Evolutionary conservation across 257 asterid species (phyloP).

Genomic region (Solanum peruvianum): DNA sequence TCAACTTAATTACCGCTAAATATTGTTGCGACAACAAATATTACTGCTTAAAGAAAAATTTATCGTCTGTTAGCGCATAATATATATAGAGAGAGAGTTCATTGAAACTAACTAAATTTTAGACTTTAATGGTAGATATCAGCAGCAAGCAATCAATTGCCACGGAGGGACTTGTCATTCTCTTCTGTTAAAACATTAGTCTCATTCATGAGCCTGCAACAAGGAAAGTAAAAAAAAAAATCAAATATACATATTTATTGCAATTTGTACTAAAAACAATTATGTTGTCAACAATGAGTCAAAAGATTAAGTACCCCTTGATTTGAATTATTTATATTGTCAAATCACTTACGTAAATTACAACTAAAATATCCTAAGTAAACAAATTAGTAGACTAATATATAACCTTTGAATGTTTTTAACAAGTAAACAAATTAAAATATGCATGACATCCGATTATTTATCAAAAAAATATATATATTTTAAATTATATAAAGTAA

Average conservation of each 20-base stretch:
- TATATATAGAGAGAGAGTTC: neutral
- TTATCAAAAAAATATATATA: no score
- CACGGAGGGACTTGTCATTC: neutral
- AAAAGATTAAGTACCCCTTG: neutral
- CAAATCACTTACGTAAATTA: neutral
- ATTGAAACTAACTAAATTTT: neutral
- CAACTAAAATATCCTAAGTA: neutral
- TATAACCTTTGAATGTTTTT: neutral
- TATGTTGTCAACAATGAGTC: neutral
- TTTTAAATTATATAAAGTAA: no score
- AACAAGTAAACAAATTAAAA: neutral
- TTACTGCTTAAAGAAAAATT: no score
- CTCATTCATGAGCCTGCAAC: neutral
- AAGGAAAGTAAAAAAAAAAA: neutral
- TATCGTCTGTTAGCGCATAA: no score
- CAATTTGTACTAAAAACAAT: neutral
- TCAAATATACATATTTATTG: neutral
- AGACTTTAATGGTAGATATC: neutral
- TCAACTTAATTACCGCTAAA: no score
- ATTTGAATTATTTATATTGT: neutral
- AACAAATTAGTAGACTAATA: no score
- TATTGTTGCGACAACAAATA: neutral
- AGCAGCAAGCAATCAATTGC: neutral
- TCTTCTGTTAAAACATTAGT: neutral
- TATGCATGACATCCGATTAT: no score